Evolutionary conservation across 169 alveolate species (phyloP), one percentile per base, ranked within the genome.

Genomic region (Plasmodium gaboni): DNA sequence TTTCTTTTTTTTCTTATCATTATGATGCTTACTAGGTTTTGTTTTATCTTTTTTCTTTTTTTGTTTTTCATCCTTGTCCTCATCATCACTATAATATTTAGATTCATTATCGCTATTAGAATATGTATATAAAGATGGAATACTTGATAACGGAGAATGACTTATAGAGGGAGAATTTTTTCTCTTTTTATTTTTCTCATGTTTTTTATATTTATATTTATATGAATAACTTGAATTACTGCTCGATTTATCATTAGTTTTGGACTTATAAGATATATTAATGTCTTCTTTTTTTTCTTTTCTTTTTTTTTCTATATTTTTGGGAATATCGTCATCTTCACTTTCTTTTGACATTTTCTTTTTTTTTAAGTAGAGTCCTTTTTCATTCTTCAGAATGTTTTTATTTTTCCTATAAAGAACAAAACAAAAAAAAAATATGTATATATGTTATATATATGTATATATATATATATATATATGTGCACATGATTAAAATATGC

Each of bases 321-420:
- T 38, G 9, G 46, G 0, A 38, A 38, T 9, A 57, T 51, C 19
- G 48, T 59, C 55, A 24, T 24, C 46, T 72, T 72, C 17, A 73
- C 38, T 69, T 44, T 42, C 88, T 6, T 22, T 17, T 8, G 46
- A n/a, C 26, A 22, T 44, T 42, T 64, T 65, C 73, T 59, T 74
- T 44, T 60, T 74, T 74, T 71, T 65, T 9, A 60, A 71, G 73
- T 73, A 74, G 9, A 74, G 22, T 17, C 88, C 88, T 28, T 74
- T 74, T 38, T 60, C 88, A 65, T 74, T 74, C 38, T 74, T 74
- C 6, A 60, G 19, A 5, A 74, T 59, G 74, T 74, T 74, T 32
- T 74, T 74, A 64, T 73, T 60, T 60, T 74, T 74, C 38, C 88
- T 74, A 51, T 5, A 50, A 61, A 61, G 73, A 28, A n/a, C 24